Evolutionary conservation across 2,329 filamentous ascomycete species (phyloP), one percentile per base, ranked within the genome.

Genomic region (Fusarium agapanthi): DNA sequence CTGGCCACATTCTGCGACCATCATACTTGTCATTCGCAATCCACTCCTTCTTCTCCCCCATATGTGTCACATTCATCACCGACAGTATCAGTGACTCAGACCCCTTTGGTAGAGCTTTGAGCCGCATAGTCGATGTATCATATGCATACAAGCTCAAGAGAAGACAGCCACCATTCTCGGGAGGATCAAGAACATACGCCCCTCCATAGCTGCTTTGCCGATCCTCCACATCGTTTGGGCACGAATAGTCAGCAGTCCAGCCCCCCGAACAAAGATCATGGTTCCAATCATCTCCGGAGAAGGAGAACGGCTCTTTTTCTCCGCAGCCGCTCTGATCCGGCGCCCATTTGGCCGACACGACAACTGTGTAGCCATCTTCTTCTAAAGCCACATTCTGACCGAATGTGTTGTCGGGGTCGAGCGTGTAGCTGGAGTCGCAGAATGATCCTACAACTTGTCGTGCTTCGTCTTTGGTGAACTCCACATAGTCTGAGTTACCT

Each of bases 131-230:
- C 20, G 66, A 62, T 0, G 62, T 66, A 7, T 53, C 56, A 13
- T 69, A 67, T 22, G 62, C 66, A 58, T 53, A 66, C 35, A 69
- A 26, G 62, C 40, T 61, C 20, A 69, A 58, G 38, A 67, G 51
- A 67, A 69, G 32, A 30, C 66, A 69, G 11, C 66, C 62, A 8
- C 62, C 66, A 1, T 40, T 57, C 11, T 57, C 10, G 2, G 65
- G 62, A 30, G 57, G 51, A 20, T 69, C 44, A 38, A 69, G 57
- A 37, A 58, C 66, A 34, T 65, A 66, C 1, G 50, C 66, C 1
- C 66, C 62, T 20, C 66, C 62, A 22, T 62, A 69, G 37, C 62
- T 69, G 9, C 56, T 51, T 18, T 62, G n/a, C 12, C 16, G 20
- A 18, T 67, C 35, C 3, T 50, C 51, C 7, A 62, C 28, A 28